Percentiles rank a stretch among this genome's conserved stretches.
These are phyloP conservation scores for Leucogyrophana mollusca DNA, from an alignment of 768 basidiomycete species.

Conservation along the genomic window DNA sequence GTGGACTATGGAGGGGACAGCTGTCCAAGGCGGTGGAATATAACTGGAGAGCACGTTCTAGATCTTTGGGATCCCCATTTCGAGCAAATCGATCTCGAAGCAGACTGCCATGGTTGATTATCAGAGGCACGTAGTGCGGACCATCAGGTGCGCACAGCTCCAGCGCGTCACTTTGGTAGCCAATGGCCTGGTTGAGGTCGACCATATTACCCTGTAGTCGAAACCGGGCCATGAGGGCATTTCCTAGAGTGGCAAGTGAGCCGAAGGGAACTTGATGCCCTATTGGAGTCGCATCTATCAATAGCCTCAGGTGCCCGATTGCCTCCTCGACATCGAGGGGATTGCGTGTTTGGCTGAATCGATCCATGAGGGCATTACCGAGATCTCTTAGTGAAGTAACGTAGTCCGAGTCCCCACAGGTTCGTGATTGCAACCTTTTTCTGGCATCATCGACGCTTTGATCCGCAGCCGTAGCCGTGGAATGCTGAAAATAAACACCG, in stretches of 20 bases:
- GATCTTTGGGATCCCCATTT: conserved; percentile 17
- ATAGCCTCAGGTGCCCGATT: conserved; percentile 12
- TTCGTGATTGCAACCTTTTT: conserved; percentile 8
- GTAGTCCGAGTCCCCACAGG: conserved; percentile 8
- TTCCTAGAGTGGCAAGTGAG: conserved; percentile 17
- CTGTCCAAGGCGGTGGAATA: conserved; percentile 7
- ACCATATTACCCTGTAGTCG: conserved; percentile 12
- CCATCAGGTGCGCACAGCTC: conserved; percentile 9
- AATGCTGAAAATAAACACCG: no score
- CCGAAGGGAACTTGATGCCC: conserved; percentile 15
- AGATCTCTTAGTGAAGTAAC: conserved; percentile 10
- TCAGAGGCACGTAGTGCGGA: conserved; percentile 12
- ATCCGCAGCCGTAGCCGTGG: no score
- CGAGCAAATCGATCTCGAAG: conserved; percentile 18
- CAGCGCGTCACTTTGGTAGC: conserved; percentile 13
- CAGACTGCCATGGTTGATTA: conserved; percentile 15
- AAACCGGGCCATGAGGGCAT: conserved; percentile 18
- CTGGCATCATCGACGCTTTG: conserved; percentile 10
- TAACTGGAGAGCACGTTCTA: conserved; percentile 15
- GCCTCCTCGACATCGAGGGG: conserved; percentile 24
- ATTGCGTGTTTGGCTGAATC: conserved; percentile 20
- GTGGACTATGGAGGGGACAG: conserved; percentile 4
- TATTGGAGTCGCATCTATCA: conserved; percentile 19
- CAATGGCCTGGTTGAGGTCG: conserved; percentile 14
- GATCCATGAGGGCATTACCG: conserved; percentile 11